These are phyloP conservation scores for Chlorophyllum brunneum DNA, from an alignment of 768 basidiomycete species.

Conservation along the genomic window DNA sequence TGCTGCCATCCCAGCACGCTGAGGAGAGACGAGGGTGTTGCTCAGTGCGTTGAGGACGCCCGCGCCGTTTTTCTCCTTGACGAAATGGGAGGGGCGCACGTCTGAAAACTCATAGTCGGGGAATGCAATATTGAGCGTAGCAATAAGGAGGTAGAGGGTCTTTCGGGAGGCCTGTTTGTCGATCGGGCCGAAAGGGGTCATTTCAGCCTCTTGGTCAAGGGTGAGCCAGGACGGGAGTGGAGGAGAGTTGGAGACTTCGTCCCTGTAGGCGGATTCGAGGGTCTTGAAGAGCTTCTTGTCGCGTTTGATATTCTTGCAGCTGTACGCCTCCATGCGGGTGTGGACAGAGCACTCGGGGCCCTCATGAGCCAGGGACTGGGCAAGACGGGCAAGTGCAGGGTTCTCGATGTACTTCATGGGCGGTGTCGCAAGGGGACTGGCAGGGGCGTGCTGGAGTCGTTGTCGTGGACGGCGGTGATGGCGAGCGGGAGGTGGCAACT, in stretches of 20 bases:
- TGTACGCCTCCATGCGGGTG: constrained; percentile 94
- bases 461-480: constrained; percentile 4
- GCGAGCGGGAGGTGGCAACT: neutral
- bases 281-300: constrained; percentile 96
- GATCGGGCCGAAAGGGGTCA: constrained; percentile 89
- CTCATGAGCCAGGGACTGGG: constrained; percentile 77
- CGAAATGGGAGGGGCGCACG: constrained; percentile 87
- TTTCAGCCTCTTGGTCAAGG: constrained; percentile 65
- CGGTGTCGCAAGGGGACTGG: neutral
- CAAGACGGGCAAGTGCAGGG: constrained; percentile 73
- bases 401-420: constrained; percentile 88
- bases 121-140: constrained; percentile 94
- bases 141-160: constrained; percentile 93
- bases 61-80: constrained; percentile 75
- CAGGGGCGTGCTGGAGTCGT: neutral
- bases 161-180: constrained; percentile 82
- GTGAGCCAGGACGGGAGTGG: constrained; percentile 80
- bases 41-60: constrained; percentile 81
- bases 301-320: constrained; percentile 94
- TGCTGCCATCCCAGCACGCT: constrained; percentile 58
- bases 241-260: constrained; percentile 77
- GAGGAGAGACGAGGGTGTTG: constrained; percentile 75
- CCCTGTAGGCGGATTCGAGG: constrained; percentile 83
- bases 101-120: constrained; percentile 97
- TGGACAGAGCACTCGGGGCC: constrained; percentile 86